Evolutionary conservation across 176 grass and related monocot species (phyloP).

Genomic region (Echinochloa phyllopogon): DNA sequence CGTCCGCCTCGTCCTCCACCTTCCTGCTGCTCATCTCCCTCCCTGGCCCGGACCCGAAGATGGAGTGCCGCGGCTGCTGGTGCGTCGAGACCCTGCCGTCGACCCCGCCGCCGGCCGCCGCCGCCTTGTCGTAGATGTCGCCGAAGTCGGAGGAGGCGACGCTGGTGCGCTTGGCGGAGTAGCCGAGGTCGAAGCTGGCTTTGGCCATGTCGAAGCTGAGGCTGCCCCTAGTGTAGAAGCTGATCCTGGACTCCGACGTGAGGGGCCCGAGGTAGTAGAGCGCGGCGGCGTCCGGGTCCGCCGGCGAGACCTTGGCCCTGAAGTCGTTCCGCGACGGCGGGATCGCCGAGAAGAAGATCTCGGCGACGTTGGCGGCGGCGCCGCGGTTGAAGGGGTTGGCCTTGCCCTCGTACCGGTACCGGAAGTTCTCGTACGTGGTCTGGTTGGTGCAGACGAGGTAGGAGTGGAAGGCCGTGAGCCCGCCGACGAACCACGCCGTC

Average conservation of each 20-base stretch:
- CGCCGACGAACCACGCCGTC: slow-evolving; percentile 89
- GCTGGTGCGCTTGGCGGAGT: slow-evolving; percentile 53
- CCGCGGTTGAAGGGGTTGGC: slow-evolving; percentile 82
- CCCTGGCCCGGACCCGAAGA: slow-evolving; percentile 37
- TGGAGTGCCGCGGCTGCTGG: slow-evolving; percentile 52
- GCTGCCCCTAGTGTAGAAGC: slow-evolving; percentile 55
- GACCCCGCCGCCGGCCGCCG: slow-evolving; percentile 2
- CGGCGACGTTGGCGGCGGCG: slow-evolving; percentile 58
- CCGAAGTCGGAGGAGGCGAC: slow-evolving; percentile 73
- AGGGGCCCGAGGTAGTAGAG: slow-evolving; percentile 41
- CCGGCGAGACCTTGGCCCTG: slow-evolving; percentile 57
- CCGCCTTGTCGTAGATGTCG: slow-evolving; percentile 43
- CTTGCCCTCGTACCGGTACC: slow-evolving; percentile 85
- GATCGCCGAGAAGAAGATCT: slow-evolving; percentile 68
- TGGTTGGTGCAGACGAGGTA: slow-evolving; percentile 93
- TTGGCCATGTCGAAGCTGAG: slow-evolving; percentile 68
- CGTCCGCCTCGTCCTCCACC: slow-evolving; percentile 54
- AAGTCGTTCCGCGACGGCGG: slow-evolving; percentile 72
- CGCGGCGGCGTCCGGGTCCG: slow-evolving; percentile 44
- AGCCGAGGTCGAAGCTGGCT: slow-evolving; percentile 67
- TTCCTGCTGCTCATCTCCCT: slow-evolving; percentile 45
- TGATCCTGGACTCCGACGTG: slow-evolving; percentile 40
- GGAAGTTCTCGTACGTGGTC: slow-evolving; percentile 99
- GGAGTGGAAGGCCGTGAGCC: slow-evolving; percentile 86
- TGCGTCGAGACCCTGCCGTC: slow-evolving; percentile 44